Evolutionary conservation across 192 early-diverging fungal genomes (phyloP), one percentile per base, ranked within the genome.

Genomic region (Backusella morwellensis): DNA sequence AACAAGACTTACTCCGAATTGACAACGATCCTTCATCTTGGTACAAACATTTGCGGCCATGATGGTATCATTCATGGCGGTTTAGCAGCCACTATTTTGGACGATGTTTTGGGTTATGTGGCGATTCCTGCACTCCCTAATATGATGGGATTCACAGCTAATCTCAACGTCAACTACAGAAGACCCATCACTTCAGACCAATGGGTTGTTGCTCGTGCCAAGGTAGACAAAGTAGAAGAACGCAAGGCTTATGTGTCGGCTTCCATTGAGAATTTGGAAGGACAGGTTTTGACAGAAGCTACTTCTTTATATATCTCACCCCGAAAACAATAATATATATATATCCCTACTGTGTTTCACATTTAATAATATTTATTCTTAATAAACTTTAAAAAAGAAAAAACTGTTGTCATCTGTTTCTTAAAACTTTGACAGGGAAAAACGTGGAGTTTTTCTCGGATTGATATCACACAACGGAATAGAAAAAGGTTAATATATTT

Each of bases 41-140:
- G 95, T 8, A 85, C 82, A 12, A 74, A 85, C 0, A 78, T 95
- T 23, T 94, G 91, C 36, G 94, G 95, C 9, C 95, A 96, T 80
- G 85, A 89, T 23, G 88, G 88, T 50, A 94, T 96, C 69, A 85
- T 91, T 50, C 95, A 96, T 75, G 95, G 95, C 42, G 93, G 91
- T 38, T 83, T 93, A 8, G 85, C 90, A 50, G 92, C 92, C 0
- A 93, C 92, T 1, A 68, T 94, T 44, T 83, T 93, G 71, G 93
- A 94, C 85, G 92, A 93, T 79, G 86, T 84, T 35, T 83, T 85
- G 23, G 89, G 87, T 3, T 87, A 83, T 52, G 83, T 89, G 35
- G 85, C 83, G 0, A 83, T 88, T 29, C 86, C 87, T 6, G 78
- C 78, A 50, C 81, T 93, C 15, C 93, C 93, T 9, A 88, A 88